phyloP scores from a whole-genome alignment of 208 protist species.

The Crithidia expoeki region DNA sequence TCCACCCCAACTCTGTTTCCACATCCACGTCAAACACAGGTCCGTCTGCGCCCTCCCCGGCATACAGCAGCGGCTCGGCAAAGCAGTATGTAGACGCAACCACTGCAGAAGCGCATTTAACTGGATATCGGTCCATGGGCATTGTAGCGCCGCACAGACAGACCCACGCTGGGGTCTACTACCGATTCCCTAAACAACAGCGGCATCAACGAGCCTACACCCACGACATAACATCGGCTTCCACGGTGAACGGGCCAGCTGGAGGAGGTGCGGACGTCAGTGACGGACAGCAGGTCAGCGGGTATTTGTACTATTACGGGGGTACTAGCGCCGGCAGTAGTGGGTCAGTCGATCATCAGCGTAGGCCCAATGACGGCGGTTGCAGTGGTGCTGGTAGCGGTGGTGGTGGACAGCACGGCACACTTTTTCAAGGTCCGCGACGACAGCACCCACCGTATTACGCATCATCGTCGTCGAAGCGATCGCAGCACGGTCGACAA shows the following conservation, averaged over 20 bases:
- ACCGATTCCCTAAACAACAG: neutral
- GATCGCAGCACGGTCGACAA: constrained; percentile 4
- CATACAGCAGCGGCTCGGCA: neutral
- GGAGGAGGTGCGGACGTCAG: neutral
- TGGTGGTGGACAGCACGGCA: neutral
- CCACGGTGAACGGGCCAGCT: neutral
- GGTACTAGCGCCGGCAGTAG: neutral
- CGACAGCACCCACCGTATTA: neutral
- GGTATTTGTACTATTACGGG: constrained; percentile 1
- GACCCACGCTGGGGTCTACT: neutral
- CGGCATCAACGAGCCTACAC: neutral
- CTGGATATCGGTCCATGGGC: constrained; percentile 10
- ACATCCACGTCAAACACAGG: too few relatives aligned
- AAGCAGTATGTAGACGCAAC: neutral
- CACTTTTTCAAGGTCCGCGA: neutral
- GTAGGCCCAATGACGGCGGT: neutral
- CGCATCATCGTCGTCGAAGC: neutral
- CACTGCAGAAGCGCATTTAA: neutral
- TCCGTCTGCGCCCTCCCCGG: too few relatives aligned
- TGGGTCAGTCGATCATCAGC: neutral
- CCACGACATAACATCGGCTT: neutral
- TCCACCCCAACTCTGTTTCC: too few relatives aligned
- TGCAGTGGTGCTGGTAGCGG: neutral
- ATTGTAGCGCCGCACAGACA: neutral
- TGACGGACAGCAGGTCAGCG: neutral